Evolutionary conservation across 2,329 filamentous ascomycete genomes (phyloP).

Genomic region (Pseudocercospora fuligena): DNA sequence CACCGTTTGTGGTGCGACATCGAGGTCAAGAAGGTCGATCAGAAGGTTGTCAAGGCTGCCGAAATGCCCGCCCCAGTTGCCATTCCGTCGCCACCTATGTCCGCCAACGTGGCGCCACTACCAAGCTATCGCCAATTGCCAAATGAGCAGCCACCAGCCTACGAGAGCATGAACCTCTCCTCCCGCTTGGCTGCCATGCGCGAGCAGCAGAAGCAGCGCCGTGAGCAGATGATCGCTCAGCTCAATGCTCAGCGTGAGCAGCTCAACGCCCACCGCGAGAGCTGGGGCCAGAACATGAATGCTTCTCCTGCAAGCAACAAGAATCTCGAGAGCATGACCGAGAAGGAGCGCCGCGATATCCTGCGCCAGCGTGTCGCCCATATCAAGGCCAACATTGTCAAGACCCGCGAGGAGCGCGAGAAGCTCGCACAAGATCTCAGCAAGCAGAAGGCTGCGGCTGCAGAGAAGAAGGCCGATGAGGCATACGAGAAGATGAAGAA

Average conservation of each 20-base stretch:
- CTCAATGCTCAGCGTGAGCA: constrained; percentile 32
- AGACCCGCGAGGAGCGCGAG: constrained; percentile 39
- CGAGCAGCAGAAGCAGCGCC: constrained; percentile 39
- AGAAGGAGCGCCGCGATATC: constrained; percentile 37
- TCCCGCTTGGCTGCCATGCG: constrained; percentile 35
- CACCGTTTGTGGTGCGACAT: constrained; percentile 96
- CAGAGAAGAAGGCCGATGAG: constrained; percentile 36
- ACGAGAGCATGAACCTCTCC: constrained; percentile 29
- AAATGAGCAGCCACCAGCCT: constrained; percentile 30
- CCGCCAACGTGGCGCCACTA: not conserved
- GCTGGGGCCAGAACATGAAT: constrained; percentile 19
- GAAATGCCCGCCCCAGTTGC: constrained; percentile 1
- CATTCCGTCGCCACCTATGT: not conserved
- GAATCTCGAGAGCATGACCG: constrained; percentile 14
- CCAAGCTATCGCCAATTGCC: constrained; percentile 15
- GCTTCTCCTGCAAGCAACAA: constrained; percentile 8
- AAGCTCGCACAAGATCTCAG: constrained; percentile 26
- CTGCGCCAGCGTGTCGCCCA: constrained; percentile 39
- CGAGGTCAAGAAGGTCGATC: constrained; percentile 57
- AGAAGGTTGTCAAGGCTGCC: constrained; percentile 10
- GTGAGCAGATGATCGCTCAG: constrained; percentile 42
- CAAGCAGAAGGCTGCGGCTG: constrained; percentile 38
- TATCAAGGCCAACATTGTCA: constrained; percentile 41
- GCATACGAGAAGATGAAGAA: constrained; percentile 37
- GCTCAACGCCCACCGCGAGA: constrained; percentile 21